Evolutionary conservation across 2,329 filamentous ascomycete species (phyloP).

Genomic region (Coniochaeta hoffmannii): DNA sequence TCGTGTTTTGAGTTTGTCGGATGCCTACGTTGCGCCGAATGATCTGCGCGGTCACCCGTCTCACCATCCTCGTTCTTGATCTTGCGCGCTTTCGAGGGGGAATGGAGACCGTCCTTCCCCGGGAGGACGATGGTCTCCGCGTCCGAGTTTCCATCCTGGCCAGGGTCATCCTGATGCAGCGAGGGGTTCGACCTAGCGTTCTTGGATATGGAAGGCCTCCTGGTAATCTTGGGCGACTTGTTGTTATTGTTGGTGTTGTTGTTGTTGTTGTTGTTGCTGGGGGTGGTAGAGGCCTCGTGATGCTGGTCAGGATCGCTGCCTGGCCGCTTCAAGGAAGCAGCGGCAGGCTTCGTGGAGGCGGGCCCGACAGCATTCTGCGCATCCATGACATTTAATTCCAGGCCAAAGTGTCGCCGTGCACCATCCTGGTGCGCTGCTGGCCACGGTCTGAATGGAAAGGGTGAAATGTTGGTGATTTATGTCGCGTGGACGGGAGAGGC

Average conservation of each 20-base stretch:
- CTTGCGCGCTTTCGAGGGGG: conserved; percentile 56
- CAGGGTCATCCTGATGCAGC: conserved; percentile 32
- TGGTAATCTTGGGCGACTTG: conserved; percentile 18
- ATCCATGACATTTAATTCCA: conserved; percentile 60
- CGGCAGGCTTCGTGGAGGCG: conserved; percentile 48
- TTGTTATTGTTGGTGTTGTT: conserved; percentile 12
- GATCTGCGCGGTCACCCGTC: conserved; percentile 37
- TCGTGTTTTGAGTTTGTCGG: conserved; percentile 26
- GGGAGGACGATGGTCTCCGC: conserved; percentile 65
- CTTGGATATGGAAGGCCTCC: conserved; percentile 18
- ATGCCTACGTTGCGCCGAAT: conserved; percentile 23
- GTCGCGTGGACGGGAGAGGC: conserved; percentile 11
- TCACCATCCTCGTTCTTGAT: conserved; percentile 60
- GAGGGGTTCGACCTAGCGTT: conserved; percentile 23
- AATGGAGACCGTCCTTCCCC: conserved; percentile 53
- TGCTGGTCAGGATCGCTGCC: conserved; percentile 25
- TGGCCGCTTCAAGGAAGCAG: conserved; percentile 43
- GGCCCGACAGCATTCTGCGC: conserved; percentile 60
- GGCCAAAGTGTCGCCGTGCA: conserved; percentile 42
- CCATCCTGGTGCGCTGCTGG: conserved; percentile 47
- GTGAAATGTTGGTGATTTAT: conserved; percentile 14
- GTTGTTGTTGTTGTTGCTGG: too few species aligned
- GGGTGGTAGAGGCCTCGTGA: conserved; percentile 15
- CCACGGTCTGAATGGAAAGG: conserved; percentile 18
- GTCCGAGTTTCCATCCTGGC: conserved; percentile 57